phyloP scores from a whole-genome alignment of 73 alveolate species.

The Paramecium octaurelia region DNA sequence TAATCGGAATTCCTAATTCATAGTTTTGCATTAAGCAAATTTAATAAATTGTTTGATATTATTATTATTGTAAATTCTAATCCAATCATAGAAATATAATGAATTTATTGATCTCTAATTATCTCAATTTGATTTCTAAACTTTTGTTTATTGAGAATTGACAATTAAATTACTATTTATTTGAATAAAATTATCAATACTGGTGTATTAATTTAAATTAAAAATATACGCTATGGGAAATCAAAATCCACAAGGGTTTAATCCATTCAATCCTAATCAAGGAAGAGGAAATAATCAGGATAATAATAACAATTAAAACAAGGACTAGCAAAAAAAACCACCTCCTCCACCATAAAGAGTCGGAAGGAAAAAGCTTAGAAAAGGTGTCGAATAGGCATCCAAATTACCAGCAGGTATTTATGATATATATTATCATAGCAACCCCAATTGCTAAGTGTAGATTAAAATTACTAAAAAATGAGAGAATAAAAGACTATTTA shows the following conservation, averaged over 20 bases:
- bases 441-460: constrained; percentile 92
- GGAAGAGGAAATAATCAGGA: not conserved
- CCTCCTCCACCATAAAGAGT: constrained; percentile 77
- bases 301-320: not conserved
- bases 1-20: not conserved
- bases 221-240: constrained; percentile 5
- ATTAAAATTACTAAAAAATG: constrained; percentile 82
- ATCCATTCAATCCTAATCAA: not conserved
- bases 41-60: not conserved
- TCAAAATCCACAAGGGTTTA: not conserved
- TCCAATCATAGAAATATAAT: not conserved
- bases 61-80: not conserved
- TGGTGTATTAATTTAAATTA: constrained; percentile 48
- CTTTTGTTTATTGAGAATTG: not conserved
- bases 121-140: not conserved
- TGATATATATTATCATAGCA: constrained; percentile 52
- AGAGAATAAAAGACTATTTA: constrained; percentile 91
- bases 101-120: not conserved
- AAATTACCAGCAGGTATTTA: constrained; percentile 72
- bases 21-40: not conserved
- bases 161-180: not conserved
- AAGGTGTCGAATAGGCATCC: constrained; percentile 70
- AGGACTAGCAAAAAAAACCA: not conserved
- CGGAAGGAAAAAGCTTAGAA: constrained; percentile 80
- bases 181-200: not conserved